These are phyloP conservation scores for Skeletonema costatum DNA, from an alignment of 108 stramenopile species.

Conservation along the genomic window DNA sequence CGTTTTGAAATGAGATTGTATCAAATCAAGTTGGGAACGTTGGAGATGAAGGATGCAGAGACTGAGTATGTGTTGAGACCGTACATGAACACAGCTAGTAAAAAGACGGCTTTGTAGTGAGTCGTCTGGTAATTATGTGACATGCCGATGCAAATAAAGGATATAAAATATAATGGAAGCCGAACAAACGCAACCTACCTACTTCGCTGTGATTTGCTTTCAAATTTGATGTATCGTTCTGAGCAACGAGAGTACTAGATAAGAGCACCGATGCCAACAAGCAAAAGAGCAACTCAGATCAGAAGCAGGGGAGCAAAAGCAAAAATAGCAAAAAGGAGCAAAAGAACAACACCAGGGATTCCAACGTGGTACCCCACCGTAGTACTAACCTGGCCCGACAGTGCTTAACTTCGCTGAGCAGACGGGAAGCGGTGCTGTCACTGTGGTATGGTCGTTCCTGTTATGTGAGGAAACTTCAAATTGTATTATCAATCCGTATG, in stretches of 20 bases:
- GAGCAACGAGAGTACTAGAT: no score
- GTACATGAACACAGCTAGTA: constrained; percentile 96
- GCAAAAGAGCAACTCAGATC: no score
- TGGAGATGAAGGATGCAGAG: constrained; percentile 96
- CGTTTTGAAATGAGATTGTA: constrained; percentile 98
- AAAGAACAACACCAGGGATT: constrained; percentile 60
- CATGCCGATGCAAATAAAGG: no score
- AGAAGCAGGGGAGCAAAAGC: no score
- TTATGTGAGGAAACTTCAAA: no score
- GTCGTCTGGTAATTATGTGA: background rate
- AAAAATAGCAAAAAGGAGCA: background rate
- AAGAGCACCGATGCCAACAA: no score
- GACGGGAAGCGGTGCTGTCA: constrained; percentile 88
- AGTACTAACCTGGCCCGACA: constrained; percentile 79
- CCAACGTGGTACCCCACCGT: constrained; percentile 63
- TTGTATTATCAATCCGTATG: no score
- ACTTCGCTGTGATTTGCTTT: no score
- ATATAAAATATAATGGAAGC: no score
- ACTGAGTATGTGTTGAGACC: constrained; percentile 97
- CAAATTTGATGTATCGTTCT: no score
- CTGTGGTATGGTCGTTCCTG: constrained; percentile 78
- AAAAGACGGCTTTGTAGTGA: constrained; percentile 71
- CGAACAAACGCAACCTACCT: no score
- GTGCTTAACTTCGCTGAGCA: constrained; percentile 88
- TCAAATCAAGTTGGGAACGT: constrained; percentile 93